These are phyloP conservation scores for Vitis hybrid DNA, from an alignment of 177 flowering plant genomes.

Conservation along the genomic window DNA sequence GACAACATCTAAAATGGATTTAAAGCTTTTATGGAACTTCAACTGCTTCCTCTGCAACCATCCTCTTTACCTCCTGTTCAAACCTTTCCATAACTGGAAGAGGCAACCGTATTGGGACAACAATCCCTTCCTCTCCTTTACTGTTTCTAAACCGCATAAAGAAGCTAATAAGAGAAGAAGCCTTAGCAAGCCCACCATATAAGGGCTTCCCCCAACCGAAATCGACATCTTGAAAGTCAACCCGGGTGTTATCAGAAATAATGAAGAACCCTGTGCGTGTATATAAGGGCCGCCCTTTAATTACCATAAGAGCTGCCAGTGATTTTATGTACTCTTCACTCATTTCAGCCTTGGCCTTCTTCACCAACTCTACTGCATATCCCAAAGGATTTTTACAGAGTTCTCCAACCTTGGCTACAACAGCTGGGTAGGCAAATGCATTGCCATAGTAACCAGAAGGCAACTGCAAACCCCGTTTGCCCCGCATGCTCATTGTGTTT, in stretches of 20 bases:
- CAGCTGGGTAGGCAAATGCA: slow-evolving; percentile 39
- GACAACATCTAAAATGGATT: no score
- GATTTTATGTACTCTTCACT: slow-evolving; percentile 42
- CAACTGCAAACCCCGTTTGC: slow-evolving; percentile 20
- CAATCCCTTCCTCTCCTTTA: slow-evolving; percentile 28
- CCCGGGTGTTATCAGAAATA: slow-evolving; percentile 22
- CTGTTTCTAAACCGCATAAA: slow-evolving; percentile 10
- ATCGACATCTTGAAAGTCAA: slow-evolving; percentile 27
- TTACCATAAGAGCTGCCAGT: slow-evolving; percentile 32
- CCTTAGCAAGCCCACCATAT: slow-evolving; percentile 25
- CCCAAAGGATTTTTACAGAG: slow-evolving; percentile 26
- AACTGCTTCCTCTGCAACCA: neutral
- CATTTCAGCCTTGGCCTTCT: slow-evolving; percentile 24
- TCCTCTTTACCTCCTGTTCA: slow-evolving; percentile 4
- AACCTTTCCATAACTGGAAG: slow-evolving; percentile 26
- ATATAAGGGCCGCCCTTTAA: slow-evolving; percentile 22
- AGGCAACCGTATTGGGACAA: slow-evolving; percentile 31
- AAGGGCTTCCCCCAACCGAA: slow-evolving; percentile 29
- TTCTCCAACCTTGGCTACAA: slow-evolving; percentile 22
- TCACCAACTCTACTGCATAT: slow-evolving; percentile 41
- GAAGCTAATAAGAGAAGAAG: neutral
- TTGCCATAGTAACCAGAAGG: slow-evolving; percentile 61
- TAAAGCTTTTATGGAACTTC: no score
- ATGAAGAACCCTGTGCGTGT: slow-evolving; percentile 13
- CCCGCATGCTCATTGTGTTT: slow-evolving; percentile 29